These are phyloP conservation scores for Colletotrichum lentis DNA, from an alignment of 2,329 filamentous ascomycete genomes.

Conservation along the genomic window DNA sequence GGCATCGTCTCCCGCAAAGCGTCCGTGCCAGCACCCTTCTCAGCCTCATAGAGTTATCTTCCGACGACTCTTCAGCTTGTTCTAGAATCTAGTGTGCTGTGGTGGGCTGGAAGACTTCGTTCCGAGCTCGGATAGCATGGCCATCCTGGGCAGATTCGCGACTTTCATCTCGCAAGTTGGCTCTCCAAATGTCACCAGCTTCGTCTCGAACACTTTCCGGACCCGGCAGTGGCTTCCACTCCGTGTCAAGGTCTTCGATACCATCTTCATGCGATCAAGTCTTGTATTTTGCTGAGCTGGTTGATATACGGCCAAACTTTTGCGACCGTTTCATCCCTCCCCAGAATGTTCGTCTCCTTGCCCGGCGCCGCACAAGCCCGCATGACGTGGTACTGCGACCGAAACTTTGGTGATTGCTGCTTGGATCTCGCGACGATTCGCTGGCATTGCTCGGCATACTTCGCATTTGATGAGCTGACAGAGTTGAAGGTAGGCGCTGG, in stretches of 20 bases:
- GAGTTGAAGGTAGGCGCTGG: slow-evolving; percentile 10
- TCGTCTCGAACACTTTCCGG: slow-evolving; percentile 25
- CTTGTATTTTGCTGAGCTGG: slow-evolving; percentile 15
- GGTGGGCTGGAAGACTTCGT: slow-evolving; percentile 12
- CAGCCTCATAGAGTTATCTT: slow-evolving; percentile 34
- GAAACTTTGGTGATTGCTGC: slow-evolving; percentile 2
- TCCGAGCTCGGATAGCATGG: slow-evolving; percentile 22
- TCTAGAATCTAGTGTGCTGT: slow-evolving; percentile 20
- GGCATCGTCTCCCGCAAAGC: background rate
- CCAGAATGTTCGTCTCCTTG: slow-evolving; percentile 34
- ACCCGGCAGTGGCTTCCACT: slow-evolving; percentile 6
- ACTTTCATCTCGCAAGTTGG: background rate
- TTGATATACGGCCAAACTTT: slow-evolving; percentile 22
- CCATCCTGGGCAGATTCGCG: slow-evolving; percentile 6
- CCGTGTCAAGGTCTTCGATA: background rate
- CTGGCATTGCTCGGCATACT: slow-evolving; percentile 6
- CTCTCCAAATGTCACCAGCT: background rate
- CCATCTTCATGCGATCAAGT: slow-evolving; percentile 12
- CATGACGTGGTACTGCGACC: slow-evolving; percentile 23
- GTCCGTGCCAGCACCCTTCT: slow-evolving; percentile 20
- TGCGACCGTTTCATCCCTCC: slow-evolving; percentile 31
- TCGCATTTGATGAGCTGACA: slow-evolving; percentile 24
- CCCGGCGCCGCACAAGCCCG: slow-evolving; percentile 17
- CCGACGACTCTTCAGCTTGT: slow-evolving; percentile 30
- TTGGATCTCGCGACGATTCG: background rate